phyloP scores from a whole-genome alignment of 2,329 filamentous ascomycete genomes.

The Fusarium illudens region DNA sequence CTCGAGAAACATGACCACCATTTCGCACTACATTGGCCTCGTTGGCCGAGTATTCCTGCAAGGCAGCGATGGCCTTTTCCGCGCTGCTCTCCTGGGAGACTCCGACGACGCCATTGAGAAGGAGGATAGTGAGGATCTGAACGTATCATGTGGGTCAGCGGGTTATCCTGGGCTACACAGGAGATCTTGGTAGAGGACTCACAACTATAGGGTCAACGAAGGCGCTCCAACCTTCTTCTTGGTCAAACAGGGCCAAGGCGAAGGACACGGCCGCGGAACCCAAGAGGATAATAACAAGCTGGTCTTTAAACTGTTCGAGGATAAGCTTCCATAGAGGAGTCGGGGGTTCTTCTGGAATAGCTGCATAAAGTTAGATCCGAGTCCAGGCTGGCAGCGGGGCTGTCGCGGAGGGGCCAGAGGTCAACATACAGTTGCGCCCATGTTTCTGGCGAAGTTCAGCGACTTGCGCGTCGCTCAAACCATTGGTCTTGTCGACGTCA shows the following conservation, averaged over 20 bases:
- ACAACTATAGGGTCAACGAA: constrained; percentile 97
- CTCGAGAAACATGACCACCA: constrained; percentile 75
- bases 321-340: constrained; percentile 97
- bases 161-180: not conserved
- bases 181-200: constrained; percentile 53
- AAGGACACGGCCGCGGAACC: constrained; percentile 95
- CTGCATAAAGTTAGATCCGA: constrained; percentile 46
- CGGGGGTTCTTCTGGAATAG: constrained; percentile 84
- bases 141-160: constrained; percentile 10
- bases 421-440: constrained; percentile 70
- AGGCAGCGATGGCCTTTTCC: constrained; percentile 96
- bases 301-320: constrained; percentile 98
- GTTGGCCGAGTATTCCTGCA: constrained; percentile 99
- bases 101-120: constrained; percentile 95
- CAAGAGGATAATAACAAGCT: constrained; percentile 93
- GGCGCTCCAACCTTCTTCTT: constrained; percentile 92
- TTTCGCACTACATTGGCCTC: constrained; percentile 93
- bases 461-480: constrained; percentile 69
- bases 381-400: constrained; percentile 12
- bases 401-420: constrained; percentile 6
- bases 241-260: constrained; percentile 89
- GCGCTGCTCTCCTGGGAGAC: constrained; percentile 99
- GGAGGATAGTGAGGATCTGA: constrained; percentile 93
- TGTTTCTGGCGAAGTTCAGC: constrained; percentile 63
- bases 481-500: constrained; percentile 61